A percentile compares a stretch with the other conserved stretches of the same genome.
Conservation (phyloP, 129 eudicot species). For the Sambucus nigra region DNA sequence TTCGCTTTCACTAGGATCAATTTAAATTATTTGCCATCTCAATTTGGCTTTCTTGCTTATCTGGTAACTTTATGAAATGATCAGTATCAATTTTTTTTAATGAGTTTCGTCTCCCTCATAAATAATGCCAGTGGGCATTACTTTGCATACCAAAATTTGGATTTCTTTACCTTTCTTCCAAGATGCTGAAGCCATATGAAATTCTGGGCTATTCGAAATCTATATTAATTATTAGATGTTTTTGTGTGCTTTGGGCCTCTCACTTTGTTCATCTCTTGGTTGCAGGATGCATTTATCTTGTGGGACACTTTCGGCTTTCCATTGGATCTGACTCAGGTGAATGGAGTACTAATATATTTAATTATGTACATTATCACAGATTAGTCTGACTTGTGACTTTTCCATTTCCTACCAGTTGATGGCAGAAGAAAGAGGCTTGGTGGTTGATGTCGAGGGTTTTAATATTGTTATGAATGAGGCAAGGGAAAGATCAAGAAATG, state of each 20-base stretch:
- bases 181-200: not conserved
- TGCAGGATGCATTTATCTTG: conserved; percentile 93
- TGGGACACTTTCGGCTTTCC: conserved; percentile 99
- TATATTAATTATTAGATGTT: not conserved
- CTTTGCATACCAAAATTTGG: too few species aligned
- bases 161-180: too few species aligned
- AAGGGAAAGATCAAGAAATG: conserved; percentile 95
- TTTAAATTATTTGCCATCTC: too few species aligned
- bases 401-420: conserved; percentile 48
- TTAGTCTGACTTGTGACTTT: not conserved
- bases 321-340: conserved; percentile 92
- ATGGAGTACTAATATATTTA: not conserved
- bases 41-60: too few species aligned
- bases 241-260: conserved; percentile 10
- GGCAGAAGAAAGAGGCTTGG: conserved; percentile 94
- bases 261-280: conserved; percentile 8
- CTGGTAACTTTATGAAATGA: too few species aligned
- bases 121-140: too few species aligned
- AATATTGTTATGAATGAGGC: conserved; percentile 77
- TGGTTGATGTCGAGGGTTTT: conserved; percentile 78
- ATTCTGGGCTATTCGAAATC: not conserved
- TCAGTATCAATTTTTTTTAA: too few species aligned
- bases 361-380: not conserved
- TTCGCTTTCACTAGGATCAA: too few species aligned
- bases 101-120: too few species aligned